Conservation (phyloP, 345 rosid species). For the Cochlearia excelsa region DNA sequence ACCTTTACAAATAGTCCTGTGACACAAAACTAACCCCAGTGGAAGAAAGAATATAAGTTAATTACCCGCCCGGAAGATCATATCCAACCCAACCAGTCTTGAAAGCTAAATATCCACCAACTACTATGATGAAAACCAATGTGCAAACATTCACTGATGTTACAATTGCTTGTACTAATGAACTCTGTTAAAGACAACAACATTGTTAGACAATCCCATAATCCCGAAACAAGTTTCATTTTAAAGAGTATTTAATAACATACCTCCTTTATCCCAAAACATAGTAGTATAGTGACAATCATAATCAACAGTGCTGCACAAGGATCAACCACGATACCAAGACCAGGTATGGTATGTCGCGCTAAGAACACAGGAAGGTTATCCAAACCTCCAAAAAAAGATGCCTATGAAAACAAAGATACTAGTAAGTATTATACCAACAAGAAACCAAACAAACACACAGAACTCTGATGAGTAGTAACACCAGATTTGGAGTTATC, state of each 20-base stretch:
- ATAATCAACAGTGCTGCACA: slow-evolving; percentile 74
- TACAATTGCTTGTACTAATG: slow-evolving; percentile 58
- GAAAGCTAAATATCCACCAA: slow-evolving; percentile 52
- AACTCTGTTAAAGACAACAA: slow-evolving; percentile 40
- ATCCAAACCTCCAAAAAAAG: slow-evolving; percentile 73
- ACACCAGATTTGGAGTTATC: slow-evolving; percentile 76
- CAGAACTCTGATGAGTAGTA: background rate
- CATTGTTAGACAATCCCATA: slow-evolving; percentile 11
- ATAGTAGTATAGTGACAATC: slow-evolving; percentile 66
- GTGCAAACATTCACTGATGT: slow-evolving; percentile 57
- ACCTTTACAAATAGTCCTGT: background rate
- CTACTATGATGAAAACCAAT: slow-evolving; percentile 53
- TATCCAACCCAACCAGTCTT: slow-evolving; percentile 69
- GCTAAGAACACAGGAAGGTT: slow-evolving; percentile 69
- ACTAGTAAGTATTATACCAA: slow-evolving; percentile 8
- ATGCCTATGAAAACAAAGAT: slow-evolving; percentile 45
- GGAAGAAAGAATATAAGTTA: slow-evolving; percentile 18
- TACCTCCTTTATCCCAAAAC: slow-evolving; percentile 93
- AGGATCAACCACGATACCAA: slow-evolving; percentile 79
- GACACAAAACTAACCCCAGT: slow-evolving; percentile 14
- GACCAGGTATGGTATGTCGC: slow-evolving; percentile 66
- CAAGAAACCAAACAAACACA: background rate
- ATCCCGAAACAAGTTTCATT: slow-evolving; percentile 8
- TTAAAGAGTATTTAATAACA: background rate
- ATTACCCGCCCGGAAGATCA: slow-evolving; percentile 52